Conservation (phyloP, 306 rosid species). For the Prunus mume region DNA sequence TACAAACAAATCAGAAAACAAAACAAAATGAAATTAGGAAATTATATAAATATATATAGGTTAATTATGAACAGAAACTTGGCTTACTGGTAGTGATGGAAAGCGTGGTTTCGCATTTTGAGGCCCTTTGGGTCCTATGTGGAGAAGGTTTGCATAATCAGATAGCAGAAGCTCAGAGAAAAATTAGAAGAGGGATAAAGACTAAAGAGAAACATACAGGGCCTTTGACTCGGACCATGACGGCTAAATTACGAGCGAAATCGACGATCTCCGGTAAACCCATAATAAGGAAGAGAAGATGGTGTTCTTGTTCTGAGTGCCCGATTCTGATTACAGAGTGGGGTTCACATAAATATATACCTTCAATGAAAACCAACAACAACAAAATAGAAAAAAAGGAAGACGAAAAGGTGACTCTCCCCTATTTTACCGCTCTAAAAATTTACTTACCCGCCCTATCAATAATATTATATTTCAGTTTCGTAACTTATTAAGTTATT, state of each 20-base stretch:
- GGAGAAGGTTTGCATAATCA: constrained; percentile 15
- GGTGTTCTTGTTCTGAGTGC: constrained; percentile 1
- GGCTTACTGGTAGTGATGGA: constrained; percentile 78
- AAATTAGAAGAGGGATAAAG: neutral
- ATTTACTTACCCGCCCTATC: neutral
- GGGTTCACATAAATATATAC: too few species aligned
- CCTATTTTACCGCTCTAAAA: too few species aligned
- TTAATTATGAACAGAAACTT: too few species aligned
- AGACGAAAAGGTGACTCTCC: too few species aligned
- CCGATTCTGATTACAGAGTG: neutral
- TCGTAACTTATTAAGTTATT: too few species aligned
- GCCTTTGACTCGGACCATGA: constrained; percentile 85
- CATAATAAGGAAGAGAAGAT: constrained; percentile 46
- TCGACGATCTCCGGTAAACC: constrained; percentile 52
- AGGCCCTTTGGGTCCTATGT: constrained; percentile 90
- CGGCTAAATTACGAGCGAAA: constrained; percentile 69
- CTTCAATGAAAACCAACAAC: neutral
- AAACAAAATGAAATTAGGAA: neutral
- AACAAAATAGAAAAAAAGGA: too few species aligned
- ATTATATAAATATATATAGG: neutral
- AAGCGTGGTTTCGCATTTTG: constrained; percentile 92
- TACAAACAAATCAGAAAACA: neutral
- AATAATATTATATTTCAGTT: too few species aligned
- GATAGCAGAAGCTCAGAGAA: constrained; percentile 4
- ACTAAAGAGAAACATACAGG: constrained; percentile 55